A percentile compares a stretch with the other conserved stretches of the same genome.
Evolutionary conservation across 805 yeast species (phyloP).

Genomic region (Suhomyces xylopsoci): DNA sequence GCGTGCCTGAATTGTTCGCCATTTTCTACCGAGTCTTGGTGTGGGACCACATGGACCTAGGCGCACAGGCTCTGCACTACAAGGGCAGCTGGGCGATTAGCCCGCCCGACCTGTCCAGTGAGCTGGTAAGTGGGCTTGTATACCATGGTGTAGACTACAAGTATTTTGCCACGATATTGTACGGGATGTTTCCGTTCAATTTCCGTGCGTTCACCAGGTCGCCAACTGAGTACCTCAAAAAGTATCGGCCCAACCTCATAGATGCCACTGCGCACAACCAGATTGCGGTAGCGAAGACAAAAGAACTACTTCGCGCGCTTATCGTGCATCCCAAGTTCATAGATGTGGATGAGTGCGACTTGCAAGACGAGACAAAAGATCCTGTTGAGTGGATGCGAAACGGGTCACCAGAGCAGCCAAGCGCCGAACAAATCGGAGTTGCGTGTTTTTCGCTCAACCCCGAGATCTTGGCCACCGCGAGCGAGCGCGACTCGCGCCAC

Average conservation of each 20-base stretch:
- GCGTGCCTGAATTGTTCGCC: constrained; percentile 42
- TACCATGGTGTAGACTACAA: constrained; percentile 9
- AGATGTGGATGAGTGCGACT: constrained; percentile 22
- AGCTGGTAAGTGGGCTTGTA: neutral
- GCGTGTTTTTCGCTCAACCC: constrained; percentile 20
- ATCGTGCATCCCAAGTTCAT: constrained; percentile 50
- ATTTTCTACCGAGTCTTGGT: constrained; percentile 40
- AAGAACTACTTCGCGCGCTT: constrained; percentile 29
- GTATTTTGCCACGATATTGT: constrained; percentile 47
- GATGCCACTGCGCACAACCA: neutral
- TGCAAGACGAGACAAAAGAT: constrained; percentile 17
- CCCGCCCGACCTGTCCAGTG: neutral
- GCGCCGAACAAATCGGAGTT: constrained; percentile 17
- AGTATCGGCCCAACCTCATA: neutral
- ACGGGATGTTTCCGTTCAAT: constrained; percentile 57
- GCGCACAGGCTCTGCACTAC: neutral
- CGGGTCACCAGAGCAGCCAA: constrained; percentile 5
- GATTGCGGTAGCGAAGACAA: constrained; percentile 13
- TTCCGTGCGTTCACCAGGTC: constrained; percentile 39
- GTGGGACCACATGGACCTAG: constrained; percentile 19
- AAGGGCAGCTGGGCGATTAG: neutral
- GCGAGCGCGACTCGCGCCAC: constrained; percentile 8
- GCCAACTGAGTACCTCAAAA: neutral
- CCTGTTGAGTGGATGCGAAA: constrained; percentile 21
- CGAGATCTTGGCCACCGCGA: constrained; percentile 12